Evolutionary conservation across 2,329 filamentous ascomycete genomes (phyloP).

Genomic region (Tolypocladium inflatum): DNA sequence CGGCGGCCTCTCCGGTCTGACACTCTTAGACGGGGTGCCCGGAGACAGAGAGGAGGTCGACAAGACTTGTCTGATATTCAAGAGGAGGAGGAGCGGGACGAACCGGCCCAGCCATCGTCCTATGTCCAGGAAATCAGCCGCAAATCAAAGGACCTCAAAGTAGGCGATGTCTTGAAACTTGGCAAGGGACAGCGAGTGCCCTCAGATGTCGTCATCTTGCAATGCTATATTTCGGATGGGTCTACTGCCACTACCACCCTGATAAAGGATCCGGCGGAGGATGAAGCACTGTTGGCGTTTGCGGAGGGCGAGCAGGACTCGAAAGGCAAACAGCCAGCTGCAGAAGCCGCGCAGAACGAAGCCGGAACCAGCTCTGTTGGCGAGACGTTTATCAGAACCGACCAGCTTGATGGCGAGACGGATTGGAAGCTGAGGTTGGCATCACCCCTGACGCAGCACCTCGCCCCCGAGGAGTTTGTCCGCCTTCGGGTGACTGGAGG

Average conservation of each 20-base stretch:
- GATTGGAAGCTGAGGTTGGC: slow-evolving; percentile 95
- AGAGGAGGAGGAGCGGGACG: slow-evolving; percentile 53
- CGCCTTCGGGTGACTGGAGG: slow-evolving; percentile 67
- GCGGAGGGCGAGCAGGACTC: slow-evolving; percentile 22
- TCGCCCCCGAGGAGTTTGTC: slow-evolving; percentile 63
- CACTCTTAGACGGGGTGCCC: slow-evolving; percentile 16
- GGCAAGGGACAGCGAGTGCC: slow-evolving; percentile 88
- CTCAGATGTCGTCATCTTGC: slow-evolving; percentile 86
- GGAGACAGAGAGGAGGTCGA: slow-evolving; percentile 19
- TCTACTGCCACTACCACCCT: slow-evolving; percentile 13
- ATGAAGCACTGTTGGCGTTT: slow-evolving; percentile 33
- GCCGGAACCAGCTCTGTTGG: slow-evolving; percentile 43
- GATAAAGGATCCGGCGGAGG: slow-evolving; percentile 21
- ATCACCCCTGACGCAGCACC: slow-evolving; percentile 73
- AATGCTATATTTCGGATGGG: slow-evolving; percentile 60
- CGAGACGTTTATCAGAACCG: slow-evolving; percentile 94
- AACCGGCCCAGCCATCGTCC: slow-evolving; percentile 32
- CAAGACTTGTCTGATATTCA: slow-evolving; percentile 52
- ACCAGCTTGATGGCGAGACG: slow-evolving; percentile 94
- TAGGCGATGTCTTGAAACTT: slow-evolving; percentile 91
- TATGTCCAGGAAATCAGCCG: slow-evolving; percentile 59
- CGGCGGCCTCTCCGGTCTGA: slow-evolving; percentile 35
- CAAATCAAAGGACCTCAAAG: slow-evolving; percentile 79
- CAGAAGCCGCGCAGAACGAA: slow-evolving; percentile 14
- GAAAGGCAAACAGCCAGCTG: slow-evolving; percentile 25